These are phyloP conservation scores for Taxillus chinensis DNA, from an alignment of 164 flowering plant species.

Conservation along the genomic window DNA sequence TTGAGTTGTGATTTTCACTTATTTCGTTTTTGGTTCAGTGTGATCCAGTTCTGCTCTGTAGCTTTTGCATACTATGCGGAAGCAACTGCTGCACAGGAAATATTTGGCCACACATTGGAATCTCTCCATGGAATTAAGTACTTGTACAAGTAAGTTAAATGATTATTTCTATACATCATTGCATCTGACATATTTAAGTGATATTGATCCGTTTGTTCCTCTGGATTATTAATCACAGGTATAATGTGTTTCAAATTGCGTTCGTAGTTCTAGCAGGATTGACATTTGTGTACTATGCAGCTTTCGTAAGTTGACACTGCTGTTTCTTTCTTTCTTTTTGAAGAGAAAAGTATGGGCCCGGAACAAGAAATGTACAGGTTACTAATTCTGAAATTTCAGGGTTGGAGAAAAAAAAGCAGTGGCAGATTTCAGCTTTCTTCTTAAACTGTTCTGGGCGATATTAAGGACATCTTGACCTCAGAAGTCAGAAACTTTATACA, in stretches of 20 bases:
- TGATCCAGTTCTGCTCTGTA: conserved; percentile 91
- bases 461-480: too few species aligned
- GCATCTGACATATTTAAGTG: not conserved
- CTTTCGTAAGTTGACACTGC: conserved; percentile 54
- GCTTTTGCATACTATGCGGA: conserved; percentile 96
- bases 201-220: conserved; percentile 5
- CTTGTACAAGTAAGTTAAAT: conserved; percentile 70
- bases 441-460: too few species aligned
- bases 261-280: conserved; percentile 70
- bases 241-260: conserved; percentile 91
- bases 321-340: too few species aligned
- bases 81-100: conserved; percentile 98
- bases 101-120: conserved; percentile 93
- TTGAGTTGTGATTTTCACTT: not conserved
- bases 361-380: too few species aligned
- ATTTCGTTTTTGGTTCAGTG: conserved; percentile 36
- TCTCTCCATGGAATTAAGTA: conserved; percentile 93
- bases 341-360: too few species aligned
- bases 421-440: too few species aligned
- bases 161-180: not conserved
- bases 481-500: too few species aligned
- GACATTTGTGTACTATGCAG: conserved; percentile 72
- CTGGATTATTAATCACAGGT: conserved; percentile 43
- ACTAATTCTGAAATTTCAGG: too few species aligned
- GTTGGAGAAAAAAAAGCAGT: too few species aligned